A percentile compares a stretch with the other conserved stretches of the same genome.
phyloP scores from a whole-genome alignment of 495 filamentous ascomycete species.

The Penicillium argentinense region DNA sequence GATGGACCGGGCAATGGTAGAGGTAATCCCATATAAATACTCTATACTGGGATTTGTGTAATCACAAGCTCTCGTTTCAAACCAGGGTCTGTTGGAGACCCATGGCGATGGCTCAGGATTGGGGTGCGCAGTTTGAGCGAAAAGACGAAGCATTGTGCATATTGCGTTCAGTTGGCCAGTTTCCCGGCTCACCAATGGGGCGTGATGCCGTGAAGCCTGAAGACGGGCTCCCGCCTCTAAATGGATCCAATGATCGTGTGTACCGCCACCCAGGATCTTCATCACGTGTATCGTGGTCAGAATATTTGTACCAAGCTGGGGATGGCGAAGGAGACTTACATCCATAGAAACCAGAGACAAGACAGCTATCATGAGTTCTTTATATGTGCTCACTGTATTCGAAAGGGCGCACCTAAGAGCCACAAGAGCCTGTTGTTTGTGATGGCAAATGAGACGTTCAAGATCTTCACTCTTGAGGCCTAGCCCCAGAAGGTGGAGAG shows the following conservation, averaged over 20 bases:
- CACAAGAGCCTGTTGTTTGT: background rate
- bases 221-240: background rate
- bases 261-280: background rate
- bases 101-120: background rate
- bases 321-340: background rate
- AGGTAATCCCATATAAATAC: background rate
- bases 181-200: background rate
- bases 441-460: background rate
- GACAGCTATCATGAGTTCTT: background rate
- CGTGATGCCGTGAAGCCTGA: background rate
- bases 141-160: background rate
- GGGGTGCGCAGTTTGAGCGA: background rate
- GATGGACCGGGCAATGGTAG: background rate
- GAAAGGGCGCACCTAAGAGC: background rate
- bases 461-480: background rate
- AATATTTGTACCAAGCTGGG: background rate
- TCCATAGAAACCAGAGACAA: background rate
- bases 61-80: too few relatives aligned
- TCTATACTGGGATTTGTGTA: background rate
- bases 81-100: too few relatives aligned
- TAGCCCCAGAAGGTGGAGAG: background rate
- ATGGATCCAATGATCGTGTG: background rate
- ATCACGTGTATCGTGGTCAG: too few relatives aligned
- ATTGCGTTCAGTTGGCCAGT: background rate
- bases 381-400: background rate